Evolutionary conservation across 345 rosid species (phyloP).

Genomic region (Eutrema heterophyllum): DNA sequence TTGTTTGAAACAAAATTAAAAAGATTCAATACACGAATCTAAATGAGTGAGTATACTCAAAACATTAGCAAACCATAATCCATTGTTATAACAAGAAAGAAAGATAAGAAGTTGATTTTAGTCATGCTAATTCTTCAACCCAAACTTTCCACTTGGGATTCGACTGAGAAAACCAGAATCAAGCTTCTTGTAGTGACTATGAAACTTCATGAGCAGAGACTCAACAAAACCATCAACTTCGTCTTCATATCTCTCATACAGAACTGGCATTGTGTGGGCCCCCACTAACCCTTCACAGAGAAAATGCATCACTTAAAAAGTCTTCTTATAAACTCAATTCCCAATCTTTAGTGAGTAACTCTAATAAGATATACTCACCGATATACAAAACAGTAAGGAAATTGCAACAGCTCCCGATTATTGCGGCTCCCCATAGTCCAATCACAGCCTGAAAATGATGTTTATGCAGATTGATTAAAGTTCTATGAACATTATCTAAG

Average conservation of each 20-base stretch:
- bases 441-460: conserved; percentile 43
- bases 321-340: not conserved
- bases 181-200: conserved; percentile 53
- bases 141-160: conserved; percentile 69
- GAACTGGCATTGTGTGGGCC: conserved; percentile 86
- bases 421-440: conserved; percentile 72
- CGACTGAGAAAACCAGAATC: conserved; percentile 58
- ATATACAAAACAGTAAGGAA: conserved; percentile 83
- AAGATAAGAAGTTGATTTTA: not conserved
- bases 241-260: conserved; percentile 81
- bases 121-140: conserved; percentile 64
- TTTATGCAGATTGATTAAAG: not conserved
- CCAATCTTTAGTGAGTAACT: not conserved
- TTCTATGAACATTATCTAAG: not conserved
- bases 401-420: conserved; percentile 95
- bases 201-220: conserved; percentile 52
- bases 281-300: conserved; percentile 65
- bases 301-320: not conserved
- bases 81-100: conserved; percentile 16
- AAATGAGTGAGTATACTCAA: not conserved
- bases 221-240: conserved; percentile 58
- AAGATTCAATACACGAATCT: conserved; percentile 1
- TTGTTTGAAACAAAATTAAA: not conserved
- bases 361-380: conserved; percentile 44
- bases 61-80: conserved; percentile 21